Evolutionary conservation across 345 rosid species (phyloP), one percentile per base, ranked within the genome.

Genomic region (Cardiospermum halicacabum): DNA sequence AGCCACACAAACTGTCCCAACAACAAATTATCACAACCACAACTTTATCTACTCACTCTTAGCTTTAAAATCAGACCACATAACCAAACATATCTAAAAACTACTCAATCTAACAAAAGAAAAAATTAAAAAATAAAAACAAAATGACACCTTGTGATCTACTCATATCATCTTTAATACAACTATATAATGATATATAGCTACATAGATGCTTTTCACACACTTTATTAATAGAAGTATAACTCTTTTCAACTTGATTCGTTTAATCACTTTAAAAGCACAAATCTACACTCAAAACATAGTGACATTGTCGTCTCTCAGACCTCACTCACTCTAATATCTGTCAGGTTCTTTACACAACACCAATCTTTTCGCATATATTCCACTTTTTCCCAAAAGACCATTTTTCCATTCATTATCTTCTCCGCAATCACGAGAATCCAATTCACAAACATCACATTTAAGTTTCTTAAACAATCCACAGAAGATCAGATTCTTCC

Each of bases 301-400:
- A 72, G 76, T 49, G 66, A 69, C 66, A 63, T 36, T 75, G 66
- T 72, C 64, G 56, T 78, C 72, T 69, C 48, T 66, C 57, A 72
- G 62, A 74, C 68, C 79, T 66, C 81, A 70, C 79, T 66, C 81
- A 62, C 66, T 74, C 75, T 45, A 49, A n/a, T 64, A 66, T 77
- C 11, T 76, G 79, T 73, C 74, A 68, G 73, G 70, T 61, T 47
- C 75, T 74, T 78, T 75, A 71, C 27, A 70, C 27, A 70, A 65
- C 53, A 69, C 67, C 72, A 51, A 75, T 70, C 64, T 74, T 62
- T 22, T 62, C 67, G 86, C 83, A 85, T 78, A 79, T 83, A 81
- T 79, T 86, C 86, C 69, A 60, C 62, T 80, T 78, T 86, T 83
- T 67, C 72, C 65, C 71, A 72, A 86, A 88, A 78, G 74, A 54